phyloP scores from a whole-genome alignment of 768 basidiomycete species.

The Lactifluus pinguis region DNA sequence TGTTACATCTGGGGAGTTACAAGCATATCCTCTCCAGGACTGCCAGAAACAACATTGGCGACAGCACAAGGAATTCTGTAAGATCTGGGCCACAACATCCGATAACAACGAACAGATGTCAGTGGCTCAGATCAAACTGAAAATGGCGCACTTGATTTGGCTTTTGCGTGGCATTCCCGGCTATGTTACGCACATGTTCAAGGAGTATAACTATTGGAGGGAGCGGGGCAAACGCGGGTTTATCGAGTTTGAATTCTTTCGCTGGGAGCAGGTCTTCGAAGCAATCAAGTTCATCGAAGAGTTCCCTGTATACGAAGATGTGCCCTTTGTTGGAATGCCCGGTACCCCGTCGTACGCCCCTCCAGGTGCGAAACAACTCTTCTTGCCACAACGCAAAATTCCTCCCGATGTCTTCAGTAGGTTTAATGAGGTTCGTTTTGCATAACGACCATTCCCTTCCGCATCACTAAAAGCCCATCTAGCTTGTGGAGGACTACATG shows the following conservation, averaged over 20 bases:
- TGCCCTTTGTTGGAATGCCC: slow-evolving; percentile 16
- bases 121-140: slow-evolving; percentile 20
- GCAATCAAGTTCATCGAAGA: slow-evolving; percentile 15
- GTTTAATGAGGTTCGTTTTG: slow-evolving; percentile 11
- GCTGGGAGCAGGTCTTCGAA: slow-evolving; percentile 17
- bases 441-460: background rate
- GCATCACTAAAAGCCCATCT: background rate
- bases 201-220: slow-evolving; percentile 13
- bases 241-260: slow-evolving; percentile 21
- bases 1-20: background rate
- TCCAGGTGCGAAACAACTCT: background rate
- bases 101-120: slow-evolving; percentile 13
- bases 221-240: slow-evolving; percentile 13
- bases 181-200: slow-evolving; percentile 15
- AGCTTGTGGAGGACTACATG: slow-evolving; percentile 15
- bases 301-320: background rate
- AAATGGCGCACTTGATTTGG: slow-evolving; percentile 21
- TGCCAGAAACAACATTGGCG: slow-evolving; percentile 20
- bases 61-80: slow-evolving; percentile 20
- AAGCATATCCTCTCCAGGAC: background rate
- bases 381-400: slow-evolving; percentile 14
- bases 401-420: background rate
- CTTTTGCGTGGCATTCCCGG: slow-evolving; percentile 19
- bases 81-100: slow-evolving; percentile 17
- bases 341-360: slow-evolving; percentile 17